A percentile compares a stretch with the other conserved stretches of the same genome.
Conservation (phyloP, 2,329 filamentous ascomycete genomes). For the Leptosphaerulina australis region DNA sequence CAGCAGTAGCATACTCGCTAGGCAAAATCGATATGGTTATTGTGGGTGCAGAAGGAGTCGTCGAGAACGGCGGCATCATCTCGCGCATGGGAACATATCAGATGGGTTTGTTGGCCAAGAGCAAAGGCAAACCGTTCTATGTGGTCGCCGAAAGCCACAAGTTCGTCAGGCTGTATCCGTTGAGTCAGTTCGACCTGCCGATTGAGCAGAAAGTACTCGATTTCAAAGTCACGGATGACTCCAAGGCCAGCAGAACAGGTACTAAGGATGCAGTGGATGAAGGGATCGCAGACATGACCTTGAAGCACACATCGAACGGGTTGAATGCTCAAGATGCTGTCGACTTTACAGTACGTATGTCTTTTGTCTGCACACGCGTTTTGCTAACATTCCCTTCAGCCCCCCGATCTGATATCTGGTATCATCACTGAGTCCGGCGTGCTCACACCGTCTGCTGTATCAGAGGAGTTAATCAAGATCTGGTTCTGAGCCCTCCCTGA, state of each 20-base stretch:
- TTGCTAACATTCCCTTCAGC: slow-evolving; percentile 50
- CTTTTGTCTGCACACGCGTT: too few species aligned
- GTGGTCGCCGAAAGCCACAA: slow-evolving; percentile 96
- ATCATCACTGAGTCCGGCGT: slow-evolving; percentile 79
- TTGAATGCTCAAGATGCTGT: slow-evolving; percentile 59
- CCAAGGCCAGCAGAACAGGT: slow-evolving; percentile 11
- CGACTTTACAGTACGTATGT: slow-evolving; percentile 68
- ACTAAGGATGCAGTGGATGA: slow-evolving; percentile 55
- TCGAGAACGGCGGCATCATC: slow-evolving; percentile 92
- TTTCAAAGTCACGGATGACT: slow-evolving; percentile 64
- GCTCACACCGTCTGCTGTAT: slow-evolving; percentile 71
- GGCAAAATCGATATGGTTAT: slow-evolving; percentile 72
- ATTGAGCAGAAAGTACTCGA: slow-evolving; percentile 79
- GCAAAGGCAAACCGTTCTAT: slow-evolving; percentile 78
- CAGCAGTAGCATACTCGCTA: slow-evolving; percentile 79
- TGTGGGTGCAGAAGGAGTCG: slow-evolving; percentile 79
- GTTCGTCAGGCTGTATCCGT: slow-evolving; percentile 85
- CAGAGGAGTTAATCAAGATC: slow-evolving; percentile 72
- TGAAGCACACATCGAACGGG: slow-evolving; percentile 31
- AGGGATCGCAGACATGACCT: slow-evolving; percentile 39
- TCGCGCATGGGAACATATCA: slow-evolving; percentile 86
- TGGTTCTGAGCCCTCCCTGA: slow-evolving; percentile 49
- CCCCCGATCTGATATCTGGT: slow-evolving; percentile 71
- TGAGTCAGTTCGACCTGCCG: slow-evolving; percentile 80
- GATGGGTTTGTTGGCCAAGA: slow-evolving; percentile 79